These are phyloP conservation scores for Podospora pseudocomata DNA, from an alignment of 495 filamentous ascomycete genomes.

Conservation along the genomic window DNA sequence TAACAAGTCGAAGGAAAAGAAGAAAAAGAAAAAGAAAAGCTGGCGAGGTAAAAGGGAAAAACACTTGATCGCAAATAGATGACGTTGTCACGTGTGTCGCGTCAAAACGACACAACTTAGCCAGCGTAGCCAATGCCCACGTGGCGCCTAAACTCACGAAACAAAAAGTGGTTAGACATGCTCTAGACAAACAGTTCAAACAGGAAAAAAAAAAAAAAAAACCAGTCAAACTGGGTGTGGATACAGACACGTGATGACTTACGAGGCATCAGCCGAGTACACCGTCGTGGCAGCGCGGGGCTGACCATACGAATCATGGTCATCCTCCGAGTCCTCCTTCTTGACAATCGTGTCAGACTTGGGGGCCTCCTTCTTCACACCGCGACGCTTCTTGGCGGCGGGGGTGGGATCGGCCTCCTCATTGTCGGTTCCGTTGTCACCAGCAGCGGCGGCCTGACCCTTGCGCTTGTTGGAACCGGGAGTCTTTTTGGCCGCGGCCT, in stretches of 20 bases:
- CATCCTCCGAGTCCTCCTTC: conserved; percentile 19
- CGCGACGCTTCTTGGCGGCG: conserved; percentile 14
- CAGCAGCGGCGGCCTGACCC: no score
- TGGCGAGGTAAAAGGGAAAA: background rate
- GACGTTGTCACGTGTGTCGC: background rate
- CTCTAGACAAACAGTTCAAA: background rate
- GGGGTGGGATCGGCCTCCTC: conserved; percentile 11
- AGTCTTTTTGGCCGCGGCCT: conserved; percentile 5
- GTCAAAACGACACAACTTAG: background rate
- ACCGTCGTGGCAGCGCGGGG: conserved; percentile 2
- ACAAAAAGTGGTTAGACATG: background rate
- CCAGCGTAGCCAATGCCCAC: background rate
- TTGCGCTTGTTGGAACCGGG: conserved; percentile 10
- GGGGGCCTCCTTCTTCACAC: background rate
- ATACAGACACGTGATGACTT: background rate
- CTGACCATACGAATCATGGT: background rate
- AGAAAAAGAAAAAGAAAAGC: background rate
- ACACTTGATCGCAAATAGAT: background rate
- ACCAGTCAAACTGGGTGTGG: no score
- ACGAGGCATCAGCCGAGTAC: background rate
- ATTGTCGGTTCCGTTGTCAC: conserved; percentile 3
- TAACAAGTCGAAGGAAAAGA: background rate
- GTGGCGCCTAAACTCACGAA: background rate
- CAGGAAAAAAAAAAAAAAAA: no score
- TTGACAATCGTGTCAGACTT: conserved; percentile 7